phyloP scores from a whole-genome alignment of 768 basidiomycete species.

The Coprinellus aureogranulatus region DNA sequence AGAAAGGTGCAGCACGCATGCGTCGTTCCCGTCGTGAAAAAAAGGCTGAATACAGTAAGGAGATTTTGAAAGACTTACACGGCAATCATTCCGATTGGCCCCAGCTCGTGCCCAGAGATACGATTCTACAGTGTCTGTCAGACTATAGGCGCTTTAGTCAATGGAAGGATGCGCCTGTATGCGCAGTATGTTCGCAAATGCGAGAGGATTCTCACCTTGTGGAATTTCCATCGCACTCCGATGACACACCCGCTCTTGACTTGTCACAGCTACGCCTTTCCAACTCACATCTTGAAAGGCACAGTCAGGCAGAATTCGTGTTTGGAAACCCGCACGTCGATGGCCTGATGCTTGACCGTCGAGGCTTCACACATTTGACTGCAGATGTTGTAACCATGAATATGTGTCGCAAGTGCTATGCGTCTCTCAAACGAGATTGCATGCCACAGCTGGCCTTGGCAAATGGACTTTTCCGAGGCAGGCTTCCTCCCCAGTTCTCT shows the following conservation, averaged over 20 bases:
- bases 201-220: background rate
- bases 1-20: background rate
- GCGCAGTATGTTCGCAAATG: background rate
- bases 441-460: slow-evolving; percentile 5
- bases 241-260: background rate
- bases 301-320: background rate
- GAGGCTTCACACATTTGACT: background rate
- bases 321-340: background rate
- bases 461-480: slow-evolving; percentile 21
- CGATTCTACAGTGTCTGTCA: background rate
- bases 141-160: background rate
- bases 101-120: background rate
- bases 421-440: background rate
- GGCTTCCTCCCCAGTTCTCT: slow-evolving; percentile 17
- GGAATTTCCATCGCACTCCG: background rate
- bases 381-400: background rate
- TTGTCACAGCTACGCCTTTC: background rate
- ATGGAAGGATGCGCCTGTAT: background rate
- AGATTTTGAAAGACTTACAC: background rate
- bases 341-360: background rate
- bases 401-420: background rate
- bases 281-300: background rate
- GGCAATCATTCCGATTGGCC: background rate
- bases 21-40: background rate
- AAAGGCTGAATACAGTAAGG: background rate